Conservation (phyloP, 306 rosid genomes). For the Senna tora region DNA sequence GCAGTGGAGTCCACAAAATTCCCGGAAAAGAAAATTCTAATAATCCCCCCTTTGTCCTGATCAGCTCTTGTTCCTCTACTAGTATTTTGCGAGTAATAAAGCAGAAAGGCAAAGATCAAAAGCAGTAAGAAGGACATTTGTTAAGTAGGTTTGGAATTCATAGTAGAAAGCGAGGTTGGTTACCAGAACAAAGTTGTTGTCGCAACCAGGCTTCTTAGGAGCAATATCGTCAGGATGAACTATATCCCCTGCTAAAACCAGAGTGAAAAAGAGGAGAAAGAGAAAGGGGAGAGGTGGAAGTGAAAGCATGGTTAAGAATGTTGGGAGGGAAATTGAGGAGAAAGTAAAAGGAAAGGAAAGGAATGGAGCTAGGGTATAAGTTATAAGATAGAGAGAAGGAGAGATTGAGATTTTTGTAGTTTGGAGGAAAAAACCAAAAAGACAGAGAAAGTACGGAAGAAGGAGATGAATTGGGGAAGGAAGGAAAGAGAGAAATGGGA, state of each 20-base stretch:
- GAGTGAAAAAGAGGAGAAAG: slow-evolving; percentile 44
- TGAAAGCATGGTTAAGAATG: slow-evolving; percentile 52
- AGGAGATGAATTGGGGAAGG: slow-evolving; percentile 39
- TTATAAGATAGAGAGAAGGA: background rate
- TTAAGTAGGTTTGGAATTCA: slow-evolving; percentile 18
- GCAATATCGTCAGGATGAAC: slow-evolving; percentile 76
- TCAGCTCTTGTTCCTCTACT: slow-evolving; percentile 29
- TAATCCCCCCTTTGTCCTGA: background rate
- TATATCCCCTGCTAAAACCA: slow-evolving; percentile 80
- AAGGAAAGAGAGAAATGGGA: slow-evolving; percentile 18
- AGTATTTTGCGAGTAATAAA: slow-evolving; percentile 34
- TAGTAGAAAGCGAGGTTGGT: slow-evolving; percentile 19
- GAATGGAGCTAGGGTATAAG: background rate
- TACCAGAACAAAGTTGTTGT: slow-evolving; percentile 93
- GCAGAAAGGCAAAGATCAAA: slow-evolving; percentile 25
- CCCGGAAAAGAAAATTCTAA: background rate
- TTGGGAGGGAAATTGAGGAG: slow-evolving; percentile 8
- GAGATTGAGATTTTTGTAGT: slow-evolving; percentile 29
- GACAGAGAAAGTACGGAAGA: slow-evolving; percentile 23
- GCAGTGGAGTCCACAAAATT: slow-evolving; percentile 7
- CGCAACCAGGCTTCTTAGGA: slow-evolving; percentile 88
- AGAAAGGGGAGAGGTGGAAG: slow-evolving; percentile 44
- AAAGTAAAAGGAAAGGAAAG: slow-evolving; percentile 37
- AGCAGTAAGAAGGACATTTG: background rate
- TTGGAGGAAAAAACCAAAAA: slow-evolving; percentile 13